Evolutionary conservation across 441 rosid species (phyloP).

Genomic region (Jatropha podagrica): DNA sequence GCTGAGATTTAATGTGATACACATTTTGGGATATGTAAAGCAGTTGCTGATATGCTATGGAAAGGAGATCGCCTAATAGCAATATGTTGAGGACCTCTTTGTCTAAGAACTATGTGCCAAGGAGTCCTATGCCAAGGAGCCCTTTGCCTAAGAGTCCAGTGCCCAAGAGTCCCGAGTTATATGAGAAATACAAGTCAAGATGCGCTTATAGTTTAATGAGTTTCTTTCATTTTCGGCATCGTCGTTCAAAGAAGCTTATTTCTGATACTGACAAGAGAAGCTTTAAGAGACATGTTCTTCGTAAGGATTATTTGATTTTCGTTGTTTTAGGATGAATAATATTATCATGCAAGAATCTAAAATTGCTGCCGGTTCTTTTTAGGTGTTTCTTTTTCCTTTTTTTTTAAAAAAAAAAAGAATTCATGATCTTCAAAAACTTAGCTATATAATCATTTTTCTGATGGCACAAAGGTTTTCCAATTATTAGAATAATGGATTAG

Average conservation of each 20-base stretch:
- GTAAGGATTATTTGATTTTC: slow-evolving; percentile 26
- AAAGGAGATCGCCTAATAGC: slow-evolving; percentile 29
- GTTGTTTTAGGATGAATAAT: background rate
- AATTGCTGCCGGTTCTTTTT: background rate
- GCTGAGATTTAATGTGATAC: slow-evolving; percentile 15
- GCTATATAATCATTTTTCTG: background rate
- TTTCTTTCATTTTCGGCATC: slow-evolving; percentile 53
- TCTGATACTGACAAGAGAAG: slow-evolving; percentile 40
- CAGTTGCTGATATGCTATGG: slow-evolving; percentile 23
- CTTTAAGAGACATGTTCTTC: slow-evolving; percentile 38
- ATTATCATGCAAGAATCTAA: background rate
- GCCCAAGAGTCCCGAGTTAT: slow-evolving; percentile 57
- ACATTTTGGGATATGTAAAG: background rate
- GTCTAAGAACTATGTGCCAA: slow-evolving; percentile 31
- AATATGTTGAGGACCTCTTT: slow-evolving; percentile 42
- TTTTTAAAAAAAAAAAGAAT: too few species aligned
- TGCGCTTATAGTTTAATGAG: slow-evolving; percentile 58
- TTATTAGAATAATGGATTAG: background rate
- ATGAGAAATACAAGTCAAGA: slow-evolving; percentile 65
- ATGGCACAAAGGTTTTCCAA: background rate
- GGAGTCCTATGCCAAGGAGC: slow-evolving; percentile 30
- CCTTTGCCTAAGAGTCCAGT: slow-evolving; percentile 49
- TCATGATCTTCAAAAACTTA: background rate
- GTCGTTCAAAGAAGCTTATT: slow-evolving; percentile 51
- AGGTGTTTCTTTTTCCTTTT: background rate